Base-by-base conservation (phyloP, 208 protist genomes). In the Kentomonas sorsogonicus region DNA sequence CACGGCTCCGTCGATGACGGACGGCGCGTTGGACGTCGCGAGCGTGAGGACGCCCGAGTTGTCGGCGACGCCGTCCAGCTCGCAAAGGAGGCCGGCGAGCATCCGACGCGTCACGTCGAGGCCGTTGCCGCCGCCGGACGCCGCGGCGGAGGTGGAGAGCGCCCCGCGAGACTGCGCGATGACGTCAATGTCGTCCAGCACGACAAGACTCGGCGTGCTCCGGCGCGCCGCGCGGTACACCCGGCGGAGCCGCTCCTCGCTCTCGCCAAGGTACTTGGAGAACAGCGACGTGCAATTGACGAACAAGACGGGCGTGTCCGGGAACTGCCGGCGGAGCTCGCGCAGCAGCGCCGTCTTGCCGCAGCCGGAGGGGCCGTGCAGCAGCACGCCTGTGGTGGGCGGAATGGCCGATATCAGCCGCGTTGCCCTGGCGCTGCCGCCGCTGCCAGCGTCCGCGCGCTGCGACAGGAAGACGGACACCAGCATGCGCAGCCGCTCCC, bases 41-140 rank as follows among this genome's bases (percentile, higher is more conserved):
- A 99, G 82, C 20, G 97, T 93, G 16, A 98, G 64, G 3, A 98
- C 88, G 27, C 79, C 77, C n/a, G 66, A 77, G 57, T 79, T 87
- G 27, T 86, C 80, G 33, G 81, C 74, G n/a, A 98, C 66, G 20
- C 97, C 97, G 72, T 99, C 97, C 62, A 99, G 76, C 72, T 99
- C 97, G 64, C 97, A 99, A 2, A 99, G 69, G 23, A 99, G 78
- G 3, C 95, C 92, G 1, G 95, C 96, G 13, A 99, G 70, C 65
- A 98, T 96, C 29, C 96, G 83, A 25, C 61, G 66, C 22, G 67
- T 69, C 6, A 92, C 81, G 52, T 89, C 74, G 9, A 90, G 48
- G 27, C 57, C 52, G 10, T 41, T 53, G 22, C 47, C 69, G 25
- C 57, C 38, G 22, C 53, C 44, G 44, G 33, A n/a, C n/a, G n/a